Conservation (phyloP, 306 rosid species). For the Citrullus colocynthis region DNA sequence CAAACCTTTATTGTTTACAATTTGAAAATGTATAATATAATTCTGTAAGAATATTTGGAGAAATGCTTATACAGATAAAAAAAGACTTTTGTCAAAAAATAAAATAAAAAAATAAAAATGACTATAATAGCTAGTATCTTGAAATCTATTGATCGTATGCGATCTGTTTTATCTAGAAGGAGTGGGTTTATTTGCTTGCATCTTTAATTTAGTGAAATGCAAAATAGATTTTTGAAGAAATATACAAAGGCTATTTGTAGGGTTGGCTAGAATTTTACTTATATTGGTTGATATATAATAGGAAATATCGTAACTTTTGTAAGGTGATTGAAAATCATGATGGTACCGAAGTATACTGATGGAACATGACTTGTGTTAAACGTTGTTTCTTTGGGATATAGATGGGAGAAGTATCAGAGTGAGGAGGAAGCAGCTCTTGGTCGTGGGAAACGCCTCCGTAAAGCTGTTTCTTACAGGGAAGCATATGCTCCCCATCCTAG, state of each 20-base stretch:
- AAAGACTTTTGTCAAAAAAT: no score
- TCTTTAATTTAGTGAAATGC: neutral
- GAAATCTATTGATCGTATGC: neutral
- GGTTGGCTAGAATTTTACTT: neutral
- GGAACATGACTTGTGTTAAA: conserved; percentile 9
- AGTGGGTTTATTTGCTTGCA: neutral
- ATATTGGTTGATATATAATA: neutral
- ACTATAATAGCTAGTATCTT: neutral
- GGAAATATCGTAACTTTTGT: neutral
- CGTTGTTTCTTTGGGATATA: conserved; percentile 24
- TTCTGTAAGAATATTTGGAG: neutral
- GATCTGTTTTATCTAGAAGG: neutral
- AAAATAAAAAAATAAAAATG: neutral
- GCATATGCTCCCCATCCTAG: conserved; percentile 76
- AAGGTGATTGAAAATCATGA: neutral
- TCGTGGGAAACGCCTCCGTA: conserved; percentile 92
- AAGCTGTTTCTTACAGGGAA: conserved; percentile 95
- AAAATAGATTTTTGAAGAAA: neutral
- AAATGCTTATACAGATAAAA: neutral
- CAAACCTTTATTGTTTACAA: no score
- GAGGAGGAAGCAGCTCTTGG: conserved; percentile 99
- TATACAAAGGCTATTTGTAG: neutral
- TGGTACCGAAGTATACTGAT: neutral
- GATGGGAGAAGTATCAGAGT: conserved; percentile 96
- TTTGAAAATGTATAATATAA: neutral